Percentiles rank a stretch among this genome's conserved stretches.
Evolutionary conservation across 2,329 filamentous ascomycete genomes (phyloP).

Genomic region (Tolypocladium tropicale): DNA sequence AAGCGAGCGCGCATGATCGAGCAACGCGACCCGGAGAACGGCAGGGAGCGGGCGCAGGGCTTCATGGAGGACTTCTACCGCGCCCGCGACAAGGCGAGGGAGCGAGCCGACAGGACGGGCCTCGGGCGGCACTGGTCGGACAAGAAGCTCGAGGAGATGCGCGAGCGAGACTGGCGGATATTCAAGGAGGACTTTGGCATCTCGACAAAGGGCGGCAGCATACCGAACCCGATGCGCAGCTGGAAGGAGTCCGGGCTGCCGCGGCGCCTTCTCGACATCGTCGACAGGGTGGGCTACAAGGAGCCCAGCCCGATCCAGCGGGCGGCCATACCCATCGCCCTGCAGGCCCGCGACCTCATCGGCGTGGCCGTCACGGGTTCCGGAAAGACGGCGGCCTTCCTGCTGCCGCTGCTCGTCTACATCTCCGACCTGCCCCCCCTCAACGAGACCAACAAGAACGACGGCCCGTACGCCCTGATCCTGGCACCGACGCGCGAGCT

Average conservation of each 20-base stretch:
- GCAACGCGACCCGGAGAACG: constrained; percentile 65
- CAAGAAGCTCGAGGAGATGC: constrained; percentile 87
- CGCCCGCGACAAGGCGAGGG: constrained; percentile 49
- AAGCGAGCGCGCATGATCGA: constrained; percentile 60
- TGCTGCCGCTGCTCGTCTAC: constrained; percentile 86
- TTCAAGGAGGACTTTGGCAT: constrained; percentile 99
- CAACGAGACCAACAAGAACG: constrained; percentile 77
- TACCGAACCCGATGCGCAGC: constrained; percentile 92
- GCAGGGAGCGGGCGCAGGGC: constrained; percentile 63
- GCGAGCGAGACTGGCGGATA: constrained; percentile 95
- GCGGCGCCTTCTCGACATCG: constrained; percentile 65
- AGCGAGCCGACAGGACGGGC: constrained; percentile 61
- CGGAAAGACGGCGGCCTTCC: constrained; percentile 93
- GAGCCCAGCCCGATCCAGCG: constrained; percentile 89
- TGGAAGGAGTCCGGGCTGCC: constrained; percentile 84
- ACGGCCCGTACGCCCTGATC: constrained; percentile 95
- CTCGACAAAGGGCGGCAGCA: constrained; percentile 78
- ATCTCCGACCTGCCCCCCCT: constrained; percentile 83
- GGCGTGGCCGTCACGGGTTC: constrained; percentile 97
- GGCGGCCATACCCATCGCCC: constrained; percentile 88
- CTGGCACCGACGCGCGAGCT: constrained; percentile 93
- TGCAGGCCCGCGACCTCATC: constrained; percentile 91
- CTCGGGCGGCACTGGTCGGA: constrained; percentile 94
- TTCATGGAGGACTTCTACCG: constrained; percentile 76
- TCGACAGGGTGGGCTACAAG: constrained; percentile 77